Conservation (phyloP, 257 asterid genomes). For the Nicotiana benthamiana region DNA sequence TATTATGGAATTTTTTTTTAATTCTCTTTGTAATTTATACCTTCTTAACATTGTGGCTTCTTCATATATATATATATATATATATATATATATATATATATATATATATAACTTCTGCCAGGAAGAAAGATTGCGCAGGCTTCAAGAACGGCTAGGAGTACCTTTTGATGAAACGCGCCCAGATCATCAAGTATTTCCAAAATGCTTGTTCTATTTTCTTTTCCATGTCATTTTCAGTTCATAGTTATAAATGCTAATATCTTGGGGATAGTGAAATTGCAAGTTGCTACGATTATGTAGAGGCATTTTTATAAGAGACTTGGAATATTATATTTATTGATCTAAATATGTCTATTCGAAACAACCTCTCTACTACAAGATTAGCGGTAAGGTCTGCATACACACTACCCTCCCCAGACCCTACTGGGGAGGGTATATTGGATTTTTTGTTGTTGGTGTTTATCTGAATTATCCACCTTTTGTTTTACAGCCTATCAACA, state of each 20-base stretch:
- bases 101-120: slow-evolving; percentile 27
- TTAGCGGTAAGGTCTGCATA: too few species aligned
- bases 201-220: slow-evolving; percentile 14
- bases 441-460: too few species aligned
- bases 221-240: neutral
- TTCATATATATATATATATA: too few species aligned
- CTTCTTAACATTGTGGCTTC: neutral
- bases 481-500: neutral
- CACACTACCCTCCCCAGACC: too few species aligned
- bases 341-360: neutral
- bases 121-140: slow-evolving; percentile 68
- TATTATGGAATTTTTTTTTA: neutral
- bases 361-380: too few species aligned
- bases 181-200: slow-evolving; percentile 67
- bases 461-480: too few species aligned
- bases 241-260: neutral
- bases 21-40: neutral
- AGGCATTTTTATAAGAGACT: neutral
- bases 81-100: too few species aligned
- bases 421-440: too few species aligned
- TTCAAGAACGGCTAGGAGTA: slow-evolving; percentile 70
- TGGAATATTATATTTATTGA: neutral
- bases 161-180: slow-evolving; percentile 67
- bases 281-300: neutral
- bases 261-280: neutral